Base-by-base conservation (phyloP, 1,284 basidiomycete species). In the Pseudomicrostroma phylloplanum region DNA sequence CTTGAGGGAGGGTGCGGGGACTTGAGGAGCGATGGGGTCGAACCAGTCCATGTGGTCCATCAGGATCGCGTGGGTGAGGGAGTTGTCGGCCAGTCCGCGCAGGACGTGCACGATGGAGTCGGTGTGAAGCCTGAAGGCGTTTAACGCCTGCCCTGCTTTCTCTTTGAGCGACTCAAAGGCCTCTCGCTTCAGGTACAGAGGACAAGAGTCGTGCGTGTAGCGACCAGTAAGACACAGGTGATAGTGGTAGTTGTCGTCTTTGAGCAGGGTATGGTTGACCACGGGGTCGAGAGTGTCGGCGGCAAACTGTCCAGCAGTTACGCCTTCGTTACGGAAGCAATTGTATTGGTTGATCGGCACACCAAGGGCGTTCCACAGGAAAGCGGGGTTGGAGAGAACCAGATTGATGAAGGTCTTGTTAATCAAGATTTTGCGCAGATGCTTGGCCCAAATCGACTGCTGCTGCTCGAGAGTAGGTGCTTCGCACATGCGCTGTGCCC, bases 21-120 rank as follows among this genome's bases (percentile, higher is more conserved):
- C 76, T 0, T 67, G 64, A 1, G 80, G 76, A 3, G 85, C 82
- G 21, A 84, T 85, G 1, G 85, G 85, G 39, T 83, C 79, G 76
- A 89, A 89, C 88, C 83, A 89, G 72, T 89, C 88, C 67, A 89
- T 83, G 64, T 88, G 87, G 78, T 91, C 89, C 89, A 91, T 91
- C 59, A 89, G 83, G 61, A 91, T 84, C 25, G 77, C 77, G 4
- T 69, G 68, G 9, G 77, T 76, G 21, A 79, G 64, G 12, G 68
- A 64, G 15, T 59, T 66, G 62, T 78, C 76, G 57, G 74, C 67
- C 55, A 74, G 63, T 11, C 74, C 73, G 13, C 67, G 64, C 72
- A 86, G 74, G 64, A 89, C 88, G 56, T 88, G 86, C 64, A 87
- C 80, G 68, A 90, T 89, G 2, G 87, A 86, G 70, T 90, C 87